These are phyloP conservation scores for Biscogniauxia sp. DNA, from an alignment of 2,329 filamentous ascomycete genomes.

Conservation along the genomic window DNA sequence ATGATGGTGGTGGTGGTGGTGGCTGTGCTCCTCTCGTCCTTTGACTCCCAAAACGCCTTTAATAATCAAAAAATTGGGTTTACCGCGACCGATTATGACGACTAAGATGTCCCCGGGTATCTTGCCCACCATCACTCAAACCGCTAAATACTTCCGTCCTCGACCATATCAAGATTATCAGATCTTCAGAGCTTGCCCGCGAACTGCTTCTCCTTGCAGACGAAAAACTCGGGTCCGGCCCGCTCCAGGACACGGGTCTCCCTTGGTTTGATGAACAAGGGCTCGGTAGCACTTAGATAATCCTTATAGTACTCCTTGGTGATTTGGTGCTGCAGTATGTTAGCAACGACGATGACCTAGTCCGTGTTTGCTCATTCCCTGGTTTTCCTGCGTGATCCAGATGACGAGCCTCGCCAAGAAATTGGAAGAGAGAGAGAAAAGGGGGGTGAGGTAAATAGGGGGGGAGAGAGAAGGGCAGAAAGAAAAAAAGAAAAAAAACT, in stretches of 20 bases:
- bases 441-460: background rate
- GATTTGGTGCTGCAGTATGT: slow-evolving; percentile 30
- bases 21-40: background rate
- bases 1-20: background rate
- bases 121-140: background rate
- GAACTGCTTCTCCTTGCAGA: slow-evolving; percentile 20
- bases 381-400: background rate
- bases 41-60: background rate
- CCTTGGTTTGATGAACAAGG: slow-evolving; percentile 39
- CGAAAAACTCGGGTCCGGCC: slow-evolving; percentile 24
- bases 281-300: slow-evolving; percentile 37
- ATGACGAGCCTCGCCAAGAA: background rate
- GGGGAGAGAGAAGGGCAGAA: too few species aligned
- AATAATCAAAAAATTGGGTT: background rate
- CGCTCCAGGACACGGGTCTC: slow-evolving; percentile 31
- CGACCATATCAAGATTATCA: background rate
- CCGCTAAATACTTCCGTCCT: background rate
- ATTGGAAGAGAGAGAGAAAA: background rate
- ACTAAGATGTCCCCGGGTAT: background rate
- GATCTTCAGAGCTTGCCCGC: slow-evolving; percentile 3
- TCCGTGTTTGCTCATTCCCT: background rate
- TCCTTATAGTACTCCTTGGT: slow-evolving; percentile 41
- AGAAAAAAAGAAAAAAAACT: background rate
- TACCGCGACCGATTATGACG: background rate
- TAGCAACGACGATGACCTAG: background rate